phyloP scores from a whole-genome alignment of 129 eudicot species.

The Rutidosis leptorrhynchoides region DNA sequence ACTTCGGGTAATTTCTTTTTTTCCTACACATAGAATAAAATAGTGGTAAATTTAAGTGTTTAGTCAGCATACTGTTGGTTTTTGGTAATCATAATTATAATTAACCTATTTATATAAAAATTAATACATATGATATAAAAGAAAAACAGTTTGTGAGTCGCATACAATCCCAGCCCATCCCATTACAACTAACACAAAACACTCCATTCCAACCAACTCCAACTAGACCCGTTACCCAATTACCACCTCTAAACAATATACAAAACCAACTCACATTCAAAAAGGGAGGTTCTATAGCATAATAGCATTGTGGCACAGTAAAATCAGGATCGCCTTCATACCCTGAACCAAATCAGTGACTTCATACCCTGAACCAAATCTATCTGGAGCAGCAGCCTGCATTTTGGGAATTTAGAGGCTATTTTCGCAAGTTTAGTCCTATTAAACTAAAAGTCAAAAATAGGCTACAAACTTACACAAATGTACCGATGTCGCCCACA shows the following conservation, averaged over 20 bases:
- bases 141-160: background rate
- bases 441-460: no score
- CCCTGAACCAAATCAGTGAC: no score
- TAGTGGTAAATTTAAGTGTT: background rate
- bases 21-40: no score
- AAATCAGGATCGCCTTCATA: constrained; percentile 88
- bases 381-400: constrained; percentile 56
- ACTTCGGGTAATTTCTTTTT: no score
- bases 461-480: no score
- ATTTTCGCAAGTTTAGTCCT: no score
- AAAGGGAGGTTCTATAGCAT: constrained; percentile 68
- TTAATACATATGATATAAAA: no score
- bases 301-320: constrained; percentile 74
- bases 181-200: background rate
- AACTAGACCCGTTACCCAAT: background rate
- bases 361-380: no score
- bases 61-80: background rate
- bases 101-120: background rate
- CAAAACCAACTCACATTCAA: constrained; percentile 46
- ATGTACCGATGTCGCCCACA: no score
- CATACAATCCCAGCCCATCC: background rate
- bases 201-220: background rate
- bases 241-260: background rate
- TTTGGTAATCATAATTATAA: background rate
- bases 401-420: constrained; percentile 59